A percentile compares a stretch with the other conserved stretches of the same genome.
Evolutionary conservation across 2,329 filamentous ascomycete genomes (phyloP).

Genomic region (Beauveria varroae): DNA sequence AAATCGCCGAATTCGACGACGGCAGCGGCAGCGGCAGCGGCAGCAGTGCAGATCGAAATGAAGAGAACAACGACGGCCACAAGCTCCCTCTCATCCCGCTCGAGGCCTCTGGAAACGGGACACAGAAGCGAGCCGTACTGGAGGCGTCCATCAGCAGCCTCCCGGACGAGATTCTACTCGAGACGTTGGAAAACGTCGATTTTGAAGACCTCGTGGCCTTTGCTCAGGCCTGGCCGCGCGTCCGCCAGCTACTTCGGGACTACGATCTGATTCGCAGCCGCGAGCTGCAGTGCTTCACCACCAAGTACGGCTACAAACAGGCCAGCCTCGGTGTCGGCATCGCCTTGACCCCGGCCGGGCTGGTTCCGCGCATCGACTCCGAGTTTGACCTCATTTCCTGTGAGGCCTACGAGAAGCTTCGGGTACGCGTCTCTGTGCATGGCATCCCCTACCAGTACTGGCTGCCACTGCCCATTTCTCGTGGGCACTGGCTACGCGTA

Average conservation of each 20-base stretch:
- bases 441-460: conserved; percentile 33
- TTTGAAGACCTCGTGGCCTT: conserved; percentile 30
- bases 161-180: conserved; percentile 34
- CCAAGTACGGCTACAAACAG: conserved; percentile 32
- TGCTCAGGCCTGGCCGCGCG: conserved; percentile 27
- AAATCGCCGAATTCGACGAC: not conserved
- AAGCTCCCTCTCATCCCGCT: too few species aligned
- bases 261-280: conserved; percentile 32
- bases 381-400: conserved; percentile 43
- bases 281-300: conserved; percentile 39
- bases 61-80: not conserved
- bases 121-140: not conserved
- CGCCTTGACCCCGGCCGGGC: conserved; percentile 19
- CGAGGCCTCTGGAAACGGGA: not conserved
- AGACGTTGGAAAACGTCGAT: conserved; percentile 25
- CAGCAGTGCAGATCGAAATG: not conserved
- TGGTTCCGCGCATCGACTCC: conserved; percentile 28
- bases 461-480: conserved; percentile 39
- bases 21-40: not conserved
- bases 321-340: conserved; percentile 35
- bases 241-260: conserved; percentile 26
- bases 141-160: conserved; percentile 21
- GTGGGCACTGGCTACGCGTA: conserved; percentile 35
- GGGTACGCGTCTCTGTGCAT: conserved; percentile 34
- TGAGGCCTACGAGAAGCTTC: conserved; percentile 29